These are phyloP conservation scores for Globisporangium solare DNA, from an alignment of 352 stramenopile species.

Conservation along the genomic window DNA sequence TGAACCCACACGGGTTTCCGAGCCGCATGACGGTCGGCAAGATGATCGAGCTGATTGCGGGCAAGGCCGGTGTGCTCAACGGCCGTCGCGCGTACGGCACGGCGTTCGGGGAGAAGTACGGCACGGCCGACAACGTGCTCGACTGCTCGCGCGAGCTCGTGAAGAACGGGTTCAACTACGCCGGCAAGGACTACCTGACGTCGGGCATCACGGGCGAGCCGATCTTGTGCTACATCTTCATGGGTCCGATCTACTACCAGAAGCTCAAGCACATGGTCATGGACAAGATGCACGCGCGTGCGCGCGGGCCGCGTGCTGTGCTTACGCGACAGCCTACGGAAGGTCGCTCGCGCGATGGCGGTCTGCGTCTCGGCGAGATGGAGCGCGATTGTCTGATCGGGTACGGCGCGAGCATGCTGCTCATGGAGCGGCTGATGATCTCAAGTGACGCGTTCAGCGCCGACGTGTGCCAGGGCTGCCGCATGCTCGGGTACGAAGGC, in stretches of 20 bases:
- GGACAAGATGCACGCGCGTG: slow-evolving; percentile 99
- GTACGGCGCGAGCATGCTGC: slow-evolving; percentile 98
- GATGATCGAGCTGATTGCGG: slow-evolving; percentile 98
- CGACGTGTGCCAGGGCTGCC: slow-evolving; percentile 97
- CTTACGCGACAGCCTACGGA: slow-evolving; percentile 99
- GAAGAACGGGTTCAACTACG: slow-evolving; percentile 98
- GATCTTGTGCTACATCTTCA: slow-evolving; percentile 99
- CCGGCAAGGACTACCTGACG: slow-evolving; percentile 97
- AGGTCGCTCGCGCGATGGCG: slow-evolving; percentile 96
- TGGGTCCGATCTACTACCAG: slow-evolving; percentile 99
- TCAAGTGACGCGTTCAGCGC: slow-evolving; percentile 98
- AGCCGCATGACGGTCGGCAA: slow-evolving; percentile 99
- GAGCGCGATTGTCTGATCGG: slow-evolving; percentile 99
- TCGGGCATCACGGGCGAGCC: slow-evolving; percentile 94
- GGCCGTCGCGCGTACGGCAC: slow-evolving; percentile 98
- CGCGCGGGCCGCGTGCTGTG: slow-evolving; percentile 91
- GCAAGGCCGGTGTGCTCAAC: slow-evolving; percentile 96
- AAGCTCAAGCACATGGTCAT: slow-evolving; percentile 99
- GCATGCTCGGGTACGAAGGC: slow-evolving; percentile 95
- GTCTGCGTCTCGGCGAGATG: slow-evolving; percentile 99
- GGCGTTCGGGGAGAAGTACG: slow-evolving; percentile 98
- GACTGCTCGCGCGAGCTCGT: slow-evolving; percentile 94
- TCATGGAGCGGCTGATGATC: slow-evolving; percentile 99
- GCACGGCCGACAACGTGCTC: slow-evolving; percentile 91
- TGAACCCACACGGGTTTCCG: slow-evolving; percentile 99